Conservation (phyloP, 2,329 filamentous ascomycete species). For the Cercospora citrullina region DNA sequence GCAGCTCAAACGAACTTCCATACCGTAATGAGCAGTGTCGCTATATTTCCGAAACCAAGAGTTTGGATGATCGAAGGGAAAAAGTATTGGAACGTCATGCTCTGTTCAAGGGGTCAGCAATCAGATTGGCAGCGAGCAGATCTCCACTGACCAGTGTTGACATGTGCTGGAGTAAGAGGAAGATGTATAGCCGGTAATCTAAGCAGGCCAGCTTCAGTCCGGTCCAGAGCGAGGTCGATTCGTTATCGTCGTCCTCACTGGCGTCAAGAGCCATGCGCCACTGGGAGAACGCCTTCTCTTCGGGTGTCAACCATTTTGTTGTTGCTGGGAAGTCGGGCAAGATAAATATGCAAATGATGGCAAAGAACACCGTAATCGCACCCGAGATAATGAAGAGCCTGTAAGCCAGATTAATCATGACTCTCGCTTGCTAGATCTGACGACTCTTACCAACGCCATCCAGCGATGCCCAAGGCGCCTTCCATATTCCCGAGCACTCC, state of each 20-base stretch:
- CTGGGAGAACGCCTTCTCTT: slow-evolving; percentile 10
- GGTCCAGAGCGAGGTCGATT: slow-evolving; percentile 3
- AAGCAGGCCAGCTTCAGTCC: slow-evolving; percentile 10
- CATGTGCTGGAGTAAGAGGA: slow-evolving; percentile 10
- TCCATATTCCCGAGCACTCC: slow-evolving; percentile 64
- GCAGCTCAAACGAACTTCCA: neutral
- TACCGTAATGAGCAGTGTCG: slow-evolving; percentile 8
- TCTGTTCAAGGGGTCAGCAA: neutral
- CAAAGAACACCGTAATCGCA: slow-evolving; percentile 3
- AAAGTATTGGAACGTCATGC: slow-evolving; percentile 17
- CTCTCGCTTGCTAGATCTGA: neutral
- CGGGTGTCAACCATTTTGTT: slow-evolving; percentile 12
- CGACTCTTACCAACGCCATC: slow-evolving; percentile 49
- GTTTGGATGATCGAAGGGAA: slow-evolving; percentile 10
- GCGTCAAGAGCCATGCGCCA: slow-evolving; percentile 10
- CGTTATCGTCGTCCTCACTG: slow-evolving; percentile 12
- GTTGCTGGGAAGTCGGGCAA: slow-evolving; percentile 9
- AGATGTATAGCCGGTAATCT: slow-evolving; percentile 13
- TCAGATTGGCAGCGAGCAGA: neutral
- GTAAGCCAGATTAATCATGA: neutral
- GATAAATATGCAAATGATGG: slow-evolving; percentile 9
- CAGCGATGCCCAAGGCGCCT: slow-evolving; percentile 55
- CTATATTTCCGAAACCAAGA: slow-evolving; percentile 3
- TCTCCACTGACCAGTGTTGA: slow-evolving; percentile 7
- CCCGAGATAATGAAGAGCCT: slow-evolving; percentile 11